Evolutionary conservation across 306 rosid genomes (phyloP).

Genomic region (Cucurbita argyrosperma): DNA sequence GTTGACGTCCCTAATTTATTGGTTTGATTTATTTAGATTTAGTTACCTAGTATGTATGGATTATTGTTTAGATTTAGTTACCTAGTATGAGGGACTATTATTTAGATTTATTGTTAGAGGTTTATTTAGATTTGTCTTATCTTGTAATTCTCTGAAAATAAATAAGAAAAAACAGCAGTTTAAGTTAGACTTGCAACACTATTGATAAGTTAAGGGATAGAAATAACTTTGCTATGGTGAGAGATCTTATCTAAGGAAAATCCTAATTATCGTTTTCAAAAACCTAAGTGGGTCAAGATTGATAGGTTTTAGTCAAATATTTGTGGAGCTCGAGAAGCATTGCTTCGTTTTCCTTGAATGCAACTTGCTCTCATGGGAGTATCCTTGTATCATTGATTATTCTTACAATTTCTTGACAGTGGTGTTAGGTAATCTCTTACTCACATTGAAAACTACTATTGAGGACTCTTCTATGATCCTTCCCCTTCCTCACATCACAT

Average conservation of each 20-base stretch:
- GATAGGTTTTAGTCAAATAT: neutral
- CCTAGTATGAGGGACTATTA: too few species aligned
- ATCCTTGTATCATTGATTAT: neutral
- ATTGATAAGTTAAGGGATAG: neutral
- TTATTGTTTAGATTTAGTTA: too few species aligned
- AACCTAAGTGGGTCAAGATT: neutral
- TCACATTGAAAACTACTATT: neutral
- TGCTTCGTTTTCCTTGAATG: neutral
- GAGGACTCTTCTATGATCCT: neutral
- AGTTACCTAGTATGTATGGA: too few species aligned
- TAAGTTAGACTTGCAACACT: too few species aligned
- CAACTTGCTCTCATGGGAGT: neutral
- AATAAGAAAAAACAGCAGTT: too few species aligned
- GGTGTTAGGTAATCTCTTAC: neutral
- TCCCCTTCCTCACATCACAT: neutral
- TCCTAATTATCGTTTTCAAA: neutral
- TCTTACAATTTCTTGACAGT: neutral
- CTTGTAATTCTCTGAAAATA: too few species aligned
- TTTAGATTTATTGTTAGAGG: too few species aligned
- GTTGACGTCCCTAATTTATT: too few species aligned
- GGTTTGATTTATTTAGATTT: too few species aligned
- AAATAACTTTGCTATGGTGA: neutral
- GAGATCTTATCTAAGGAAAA: neutral
- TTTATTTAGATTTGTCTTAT: too few species aligned
- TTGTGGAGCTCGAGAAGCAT: neutral